Evolutionary conservation across 257 asterid species (phyloP).

Genomic region (Salvia hispanica): DNA sequence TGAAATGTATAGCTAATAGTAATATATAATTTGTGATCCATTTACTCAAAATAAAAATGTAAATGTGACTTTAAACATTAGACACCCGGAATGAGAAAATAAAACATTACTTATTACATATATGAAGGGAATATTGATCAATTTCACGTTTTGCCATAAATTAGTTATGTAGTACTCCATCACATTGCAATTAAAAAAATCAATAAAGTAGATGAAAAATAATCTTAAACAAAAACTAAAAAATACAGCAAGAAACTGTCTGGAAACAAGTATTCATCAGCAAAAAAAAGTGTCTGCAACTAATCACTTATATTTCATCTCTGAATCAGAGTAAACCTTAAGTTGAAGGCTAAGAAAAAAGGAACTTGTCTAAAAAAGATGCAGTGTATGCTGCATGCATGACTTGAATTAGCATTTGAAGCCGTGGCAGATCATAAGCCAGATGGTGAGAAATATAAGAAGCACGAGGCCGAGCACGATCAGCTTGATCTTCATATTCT

Average conservation of each 20-base stretch:
- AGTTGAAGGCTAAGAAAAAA: slow-evolving; percentile 18
- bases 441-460: slow-evolving; percentile 41
- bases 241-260: slow-evolving; percentile 5
- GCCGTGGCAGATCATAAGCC: slow-evolving; percentile 54
- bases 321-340: slow-evolving; percentile 10
- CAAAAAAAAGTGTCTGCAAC: slow-evolving; percentile 1
- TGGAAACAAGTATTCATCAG: not conserved
- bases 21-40: no score
- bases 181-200: not conserved
- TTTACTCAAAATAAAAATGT: no score
- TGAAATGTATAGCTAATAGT: no score
- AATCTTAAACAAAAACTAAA: slow-evolving; percentile 13
- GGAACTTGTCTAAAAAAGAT: slow-evolving; percentile 2
- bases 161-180: no score
- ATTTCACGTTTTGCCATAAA: no score
- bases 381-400: not conserved
- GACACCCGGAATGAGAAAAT: no score
- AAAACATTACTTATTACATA: no score
- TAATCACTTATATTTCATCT: slow-evolving; percentile 22
- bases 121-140: no score
- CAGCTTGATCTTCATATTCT: slow-evolving; percentile 66
- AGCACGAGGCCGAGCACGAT: slow-evolving; percentile 45
- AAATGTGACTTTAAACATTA: no score
- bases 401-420: slow-evolving; percentile 46
- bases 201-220: not conserved